phyloP scores from a whole-genome alignment of 2,329 filamentous ascomycete genomes.

The Penicillium aurantiogriseum region DNA sequence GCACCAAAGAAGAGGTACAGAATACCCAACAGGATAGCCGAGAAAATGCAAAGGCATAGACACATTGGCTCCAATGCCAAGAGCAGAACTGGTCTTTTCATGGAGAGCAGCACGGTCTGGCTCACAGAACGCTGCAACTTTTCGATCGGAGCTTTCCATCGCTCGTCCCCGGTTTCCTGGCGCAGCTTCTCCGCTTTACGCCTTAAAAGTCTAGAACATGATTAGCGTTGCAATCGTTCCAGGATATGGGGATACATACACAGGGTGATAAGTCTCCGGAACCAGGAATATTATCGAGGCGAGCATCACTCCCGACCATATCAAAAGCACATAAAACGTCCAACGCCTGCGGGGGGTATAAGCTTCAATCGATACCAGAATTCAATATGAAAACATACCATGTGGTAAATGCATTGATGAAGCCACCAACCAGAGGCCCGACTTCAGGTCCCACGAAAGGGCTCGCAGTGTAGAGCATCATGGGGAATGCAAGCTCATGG shows the following conservation, averaged over 20 bases:
- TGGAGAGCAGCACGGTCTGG: constrained; percentile 57
- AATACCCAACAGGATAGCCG: constrained; percentile 80
- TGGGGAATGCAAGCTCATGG: constrained; percentile 70
- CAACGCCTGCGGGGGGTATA: constrained; percentile 55
- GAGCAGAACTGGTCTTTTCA: constrained; percentile 71
- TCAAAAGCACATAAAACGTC: constrained; percentile 81
- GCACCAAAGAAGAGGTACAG: constrained; percentile 90
- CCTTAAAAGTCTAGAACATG: constrained; percentile 54
- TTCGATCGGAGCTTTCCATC: constrained; percentile 76
- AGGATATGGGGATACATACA: constrained; percentile 27
- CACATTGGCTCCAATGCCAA: constrained; percentile 83
- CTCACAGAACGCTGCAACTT: constrained; percentile 66
- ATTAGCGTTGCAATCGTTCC: constrained; percentile 43
- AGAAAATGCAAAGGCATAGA: constrained; percentile 75
- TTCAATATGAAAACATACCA: constrained; percentile 50
- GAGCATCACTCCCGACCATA: constrained; percentile 71
- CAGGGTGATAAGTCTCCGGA: constrained; percentile 79
- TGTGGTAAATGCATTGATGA: constrained; percentile 71
- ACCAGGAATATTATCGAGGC: constrained; percentile 67
- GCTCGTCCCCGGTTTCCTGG: constrained; percentile 71
- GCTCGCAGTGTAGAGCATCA: constrained; percentile 74
- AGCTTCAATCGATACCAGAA: background rate
- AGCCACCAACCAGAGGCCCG: constrained; percentile 64
- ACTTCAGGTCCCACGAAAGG: constrained; percentile 58
- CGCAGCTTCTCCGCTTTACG: constrained; percentile 69